Conservation (phyloP, 208 protist species). For the Jaenimonas drosophilae region DNA sequence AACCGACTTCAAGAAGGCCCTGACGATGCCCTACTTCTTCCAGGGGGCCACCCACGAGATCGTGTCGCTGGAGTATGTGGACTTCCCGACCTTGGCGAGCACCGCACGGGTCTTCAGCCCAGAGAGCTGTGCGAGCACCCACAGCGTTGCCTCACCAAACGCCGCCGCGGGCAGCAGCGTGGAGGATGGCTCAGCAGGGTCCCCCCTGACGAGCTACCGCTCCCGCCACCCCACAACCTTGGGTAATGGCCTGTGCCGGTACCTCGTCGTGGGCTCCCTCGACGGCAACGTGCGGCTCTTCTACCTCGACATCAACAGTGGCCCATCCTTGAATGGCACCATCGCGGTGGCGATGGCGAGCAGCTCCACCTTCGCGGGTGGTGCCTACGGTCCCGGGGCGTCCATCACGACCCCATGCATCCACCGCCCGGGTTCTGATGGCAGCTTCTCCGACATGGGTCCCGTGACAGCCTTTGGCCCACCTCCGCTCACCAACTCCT, state of each 20-base stretch:
- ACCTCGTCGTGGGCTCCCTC: constrained; percentile 33
- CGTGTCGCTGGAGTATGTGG: constrained; percentile 7
- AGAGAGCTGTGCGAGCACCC: background rate
- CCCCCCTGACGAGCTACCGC: background rate
- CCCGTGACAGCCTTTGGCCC: background rate
- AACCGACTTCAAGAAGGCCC: constrained; percentile 14
- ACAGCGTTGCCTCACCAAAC: background rate
- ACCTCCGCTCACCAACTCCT: background rate
- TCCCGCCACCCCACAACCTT: background rate
- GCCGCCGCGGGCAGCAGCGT: background rate
- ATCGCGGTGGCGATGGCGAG: no score
- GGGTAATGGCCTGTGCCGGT: background rate
- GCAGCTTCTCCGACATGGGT: background rate
- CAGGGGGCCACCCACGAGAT: constrained; percentile 25
- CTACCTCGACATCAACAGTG: constrained; percentile 8
- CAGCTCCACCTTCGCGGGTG: background rate
- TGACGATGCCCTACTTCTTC: constrained; percentile 9
- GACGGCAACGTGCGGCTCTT: constrained; percentile 66
- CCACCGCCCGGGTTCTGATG: background rate
- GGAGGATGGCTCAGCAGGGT: background rate
- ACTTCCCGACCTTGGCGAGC: background rate
- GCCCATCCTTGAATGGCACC: background rate
- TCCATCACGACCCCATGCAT: no score
- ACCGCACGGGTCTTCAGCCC: background rate
- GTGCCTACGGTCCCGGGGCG: no score